phyloP scores from a whole-genome alignment of 176 grass and related monocot genomes.

The Melocanna baccifera region DNA sequence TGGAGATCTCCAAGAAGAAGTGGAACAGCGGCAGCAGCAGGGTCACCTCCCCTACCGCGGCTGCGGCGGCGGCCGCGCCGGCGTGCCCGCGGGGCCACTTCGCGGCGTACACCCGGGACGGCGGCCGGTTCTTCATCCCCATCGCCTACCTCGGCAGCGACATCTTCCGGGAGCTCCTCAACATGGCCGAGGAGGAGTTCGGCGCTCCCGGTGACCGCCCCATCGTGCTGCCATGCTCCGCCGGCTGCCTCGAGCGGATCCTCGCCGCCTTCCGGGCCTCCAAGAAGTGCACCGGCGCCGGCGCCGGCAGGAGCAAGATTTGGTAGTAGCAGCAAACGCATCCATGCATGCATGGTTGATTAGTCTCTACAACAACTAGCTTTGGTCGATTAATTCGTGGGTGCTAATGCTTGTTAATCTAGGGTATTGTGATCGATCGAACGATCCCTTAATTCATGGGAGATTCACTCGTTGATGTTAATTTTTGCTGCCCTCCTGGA shows the following conservation, averaged over 20 bases:
- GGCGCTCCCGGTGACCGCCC: conserved; percentile 54
- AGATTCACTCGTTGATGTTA: neutral
- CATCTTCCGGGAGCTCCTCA: conserved; percentile 59
- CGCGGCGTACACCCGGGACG: conserved; percentile 59
- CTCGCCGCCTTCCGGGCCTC: conserved; percentile 34
- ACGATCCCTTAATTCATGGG: conserved; percentile 13
- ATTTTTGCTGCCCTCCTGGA: conserved; percentile 30
- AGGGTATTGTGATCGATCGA: neutral
- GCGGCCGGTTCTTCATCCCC: conserved; percentile 60
- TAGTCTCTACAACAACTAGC: neutral
- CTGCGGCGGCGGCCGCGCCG: neutral
- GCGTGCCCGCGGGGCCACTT: conserved; percentile 60
- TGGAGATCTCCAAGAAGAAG: conserved; percentile 54
- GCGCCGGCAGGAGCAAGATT: conserved; percentile 28
- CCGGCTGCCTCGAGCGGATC: conserved; percentile 39
- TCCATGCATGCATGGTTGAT: neutral
- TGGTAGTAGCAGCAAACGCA: conserved; percentile 16
- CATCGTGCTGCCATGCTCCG: conserved; percentile 68
- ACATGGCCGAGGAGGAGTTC: conserved; percentile 71
- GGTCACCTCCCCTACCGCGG: conserved; percentile 33
- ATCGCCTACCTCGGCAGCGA: conserved; percentile 56
- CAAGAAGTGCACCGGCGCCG: conserved; percentile 7
- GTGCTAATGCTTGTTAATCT: neutral
- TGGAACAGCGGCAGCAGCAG: conserved; percentile 26
- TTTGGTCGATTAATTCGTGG: neutral